phyloP scores from a whole-genome alignment of 1,284 basidiomycete genomes.

The Lentinula novae-zelandiae region DNA sequence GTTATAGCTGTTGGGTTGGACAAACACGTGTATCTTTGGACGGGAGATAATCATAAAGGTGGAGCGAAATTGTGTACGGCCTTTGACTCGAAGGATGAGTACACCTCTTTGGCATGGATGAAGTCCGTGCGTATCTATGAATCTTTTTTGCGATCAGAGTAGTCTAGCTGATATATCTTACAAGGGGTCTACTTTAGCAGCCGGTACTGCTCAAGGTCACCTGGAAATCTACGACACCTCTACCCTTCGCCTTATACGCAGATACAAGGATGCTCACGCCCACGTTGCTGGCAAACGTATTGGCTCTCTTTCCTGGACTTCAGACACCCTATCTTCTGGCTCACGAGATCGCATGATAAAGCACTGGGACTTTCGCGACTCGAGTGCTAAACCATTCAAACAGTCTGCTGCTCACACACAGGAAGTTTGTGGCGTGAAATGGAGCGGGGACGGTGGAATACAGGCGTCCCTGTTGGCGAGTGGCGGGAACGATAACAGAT shows the following conservation, averaged over 20 bases:
- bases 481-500: slow-evolving; percentile 98
- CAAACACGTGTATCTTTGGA: slow-evolving; percentile 94
- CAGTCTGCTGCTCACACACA: slow-evolving; percentile 84
- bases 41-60: slow-evolving; percentile 88
- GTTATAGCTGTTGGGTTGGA: slow-evolving; percentile 92
- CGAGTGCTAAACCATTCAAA: slow-evolving; percentile 68
- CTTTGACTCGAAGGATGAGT: slow-evolving; percentile 51
- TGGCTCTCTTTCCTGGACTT: slow-evolving; percentile 93
- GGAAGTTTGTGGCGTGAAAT: slow-evolving; percentile 95
- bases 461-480: slow-evolving; percentile 78
- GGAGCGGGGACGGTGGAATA: slow-evolving; percentile 67
- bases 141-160: not conserved
- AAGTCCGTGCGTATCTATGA: slow-evolving; percentile 58
- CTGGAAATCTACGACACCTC: slow-evolving; percentile 94
- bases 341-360: slow-evolving; percentile 89
- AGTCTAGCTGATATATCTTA: not conserved
- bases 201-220: slow-evolving; percentile 85
- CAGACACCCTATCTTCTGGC: slow-evolving; percentile 84
- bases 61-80: slow-evolving; percentile 86
- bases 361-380: slow-evolving; percentile 87
- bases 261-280: slow-evolving; percentile 81
- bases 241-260: slow-evolving; percentile 73
- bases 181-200: slow-evolving; percentile 83
- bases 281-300: slow-evolving; percentile 69
- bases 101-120: slow-evolving; percentile 90